Evolutionary conservation across 1,139 yeast genomes (phyloP).

Genomic region (Meyerozyma sp.): DNA sequence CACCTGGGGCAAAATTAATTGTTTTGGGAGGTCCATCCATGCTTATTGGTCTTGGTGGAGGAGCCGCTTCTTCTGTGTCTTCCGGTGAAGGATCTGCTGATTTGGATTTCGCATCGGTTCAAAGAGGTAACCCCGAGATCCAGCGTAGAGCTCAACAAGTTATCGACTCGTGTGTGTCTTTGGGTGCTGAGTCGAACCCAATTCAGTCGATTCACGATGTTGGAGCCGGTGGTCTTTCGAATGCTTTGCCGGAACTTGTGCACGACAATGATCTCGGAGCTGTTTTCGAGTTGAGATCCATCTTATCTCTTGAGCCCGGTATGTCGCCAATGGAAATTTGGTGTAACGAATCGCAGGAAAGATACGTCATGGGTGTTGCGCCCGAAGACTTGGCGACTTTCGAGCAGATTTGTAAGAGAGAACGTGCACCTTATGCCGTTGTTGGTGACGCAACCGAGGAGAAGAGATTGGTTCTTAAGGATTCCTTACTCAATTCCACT

Average conservation of each 20-base stretch:
- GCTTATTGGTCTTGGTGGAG: conserved; percentile 99
- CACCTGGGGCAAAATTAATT: conserved; percentile 88
- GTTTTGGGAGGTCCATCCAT: conserved; percentile 98
- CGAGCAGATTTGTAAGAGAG: conserved; percentile 81
- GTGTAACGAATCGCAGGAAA: conserved; percentile 99
- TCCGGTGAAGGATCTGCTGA: conserved; percentile 96
- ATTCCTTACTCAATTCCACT: conserved; percentile 64
- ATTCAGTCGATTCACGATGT: conserved; percentile 97
- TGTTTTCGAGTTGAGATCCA: conserved; percentile 81
- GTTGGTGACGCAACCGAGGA: conserved; percentile 93
- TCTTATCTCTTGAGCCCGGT: conserved; percentile 90
- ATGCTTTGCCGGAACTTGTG: conserved; percentile 94
- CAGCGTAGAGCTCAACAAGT: conserved; percentile 99
- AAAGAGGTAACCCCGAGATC: conserved; percentile 99
- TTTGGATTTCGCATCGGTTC: conserved; percentile 97
- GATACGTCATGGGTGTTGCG: conserved; percentile 91
- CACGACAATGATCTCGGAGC: conserved; percentile 98
- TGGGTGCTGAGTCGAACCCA: conserved; percentile 70
- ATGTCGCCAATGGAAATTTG: conserved; percentile 99
- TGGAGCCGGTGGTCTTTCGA: conserved; percentile 98
- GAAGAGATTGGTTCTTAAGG: conserved; percentile 76
- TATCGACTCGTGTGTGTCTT: conserved; percentile 85
- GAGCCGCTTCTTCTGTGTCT: conserved; percentile 95
- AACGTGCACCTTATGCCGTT: conserved; percentile 93
- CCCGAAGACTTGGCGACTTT: conserved; percentile 72